Evolutionary conservation across 225 moss, liverwort and hornwort species (phyloP), one percentile per base, ranked within the genome.

Genomic region (Bryoerythrophyllum caledonicum): DNA sequence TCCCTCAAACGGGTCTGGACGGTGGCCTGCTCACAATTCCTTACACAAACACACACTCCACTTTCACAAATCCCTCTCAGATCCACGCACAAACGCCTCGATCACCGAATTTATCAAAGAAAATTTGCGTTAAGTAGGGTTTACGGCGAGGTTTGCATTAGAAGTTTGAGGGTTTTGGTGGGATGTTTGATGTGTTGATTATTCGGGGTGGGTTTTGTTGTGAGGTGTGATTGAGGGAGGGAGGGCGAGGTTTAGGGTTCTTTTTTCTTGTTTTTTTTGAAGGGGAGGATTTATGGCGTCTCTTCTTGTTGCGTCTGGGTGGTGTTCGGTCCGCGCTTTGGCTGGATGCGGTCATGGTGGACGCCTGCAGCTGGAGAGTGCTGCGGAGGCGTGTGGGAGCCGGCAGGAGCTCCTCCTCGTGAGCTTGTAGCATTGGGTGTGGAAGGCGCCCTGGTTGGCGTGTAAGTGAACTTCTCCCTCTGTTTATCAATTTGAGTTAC

Each of bases 401-500:
- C 43, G 57, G 75, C 80, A 83, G 74, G 40, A 40, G n/a, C n/a
- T n/a, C 40, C 44, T 44, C 14, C 78, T 80, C 46, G 67, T 86
- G 67, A 76, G 86, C 76, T 86, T 84, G 58, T 86, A 86, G 80
- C 86, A 81, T 83, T 81, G 78, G 86, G 78, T 78, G 81, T 86
- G 83, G 83, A 86, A 82, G 86, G 77, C 81, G 83, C 83, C 81
- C 68, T 64, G 37, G 86, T 72, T 81, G 83, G 83, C 83, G 86
- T 81, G 86, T 86, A 79, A 80, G 86, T 78, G 72, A 17, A 54
- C 32, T 70, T 49, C 14, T 63, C 46, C 49, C 19, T 54, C 2
- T 27, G 26, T 7, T 70, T 10, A 52, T 48, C 10, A 4, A 48
- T 48, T 84, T 70, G 70, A 38, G 34, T 34, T 34, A 5, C 34